Evolutionary conservation across 179 eudicot genomes (phyloP), one percentile per base, ranked within the genome.

Genomic region (Silene noctiflora): DNA sequence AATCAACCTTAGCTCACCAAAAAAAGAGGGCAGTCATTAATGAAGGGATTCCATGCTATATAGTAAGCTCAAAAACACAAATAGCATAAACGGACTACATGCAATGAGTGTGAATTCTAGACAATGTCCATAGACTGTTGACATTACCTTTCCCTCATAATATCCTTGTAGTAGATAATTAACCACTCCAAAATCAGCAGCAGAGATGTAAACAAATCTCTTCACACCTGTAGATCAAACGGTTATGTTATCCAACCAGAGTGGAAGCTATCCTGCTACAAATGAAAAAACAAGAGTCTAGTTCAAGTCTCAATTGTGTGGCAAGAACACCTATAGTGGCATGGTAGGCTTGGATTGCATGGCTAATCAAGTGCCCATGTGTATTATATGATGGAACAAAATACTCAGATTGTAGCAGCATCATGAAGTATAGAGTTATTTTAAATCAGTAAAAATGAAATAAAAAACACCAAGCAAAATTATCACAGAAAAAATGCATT

Each of bases 71-170:
- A 51, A 29, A 71, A 21, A 39, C 25, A 72, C 39, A 64, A 13
- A 29, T 17, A 51, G 10, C 64, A 25, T 33, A 14, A 68, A 29
- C 27, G 63, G 1, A 44, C 22, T 73, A 24, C 25, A 31, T 21
- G 35, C 27, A 20, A n/a, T 14, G 66, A 4, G 56, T 4, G 19
- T 53, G 53, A 72, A 33, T 29, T 76, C 59, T 55, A 71, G 31
- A 56, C 5, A 65, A 35, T 53, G 19, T 5, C 22, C 74, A 63
- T 56, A 58, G 39, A 67, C 17, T 20, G 62, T 71, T 66, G 27
- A 59, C 16, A 31, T 20, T 92, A 94, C 98, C 98, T 94, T 94
- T 62, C 97, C 98, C 73, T 94, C 95, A 19, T 90, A 94, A 85
- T 94, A 94, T 61, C 98, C 98, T 89, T 81, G 93, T 46, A 94